Evolutionary conservation across 257 asterid genomes (phyloP), one percentile per base, ranked within the genome.

Genomic region (Verbena officinalis): DNA sequence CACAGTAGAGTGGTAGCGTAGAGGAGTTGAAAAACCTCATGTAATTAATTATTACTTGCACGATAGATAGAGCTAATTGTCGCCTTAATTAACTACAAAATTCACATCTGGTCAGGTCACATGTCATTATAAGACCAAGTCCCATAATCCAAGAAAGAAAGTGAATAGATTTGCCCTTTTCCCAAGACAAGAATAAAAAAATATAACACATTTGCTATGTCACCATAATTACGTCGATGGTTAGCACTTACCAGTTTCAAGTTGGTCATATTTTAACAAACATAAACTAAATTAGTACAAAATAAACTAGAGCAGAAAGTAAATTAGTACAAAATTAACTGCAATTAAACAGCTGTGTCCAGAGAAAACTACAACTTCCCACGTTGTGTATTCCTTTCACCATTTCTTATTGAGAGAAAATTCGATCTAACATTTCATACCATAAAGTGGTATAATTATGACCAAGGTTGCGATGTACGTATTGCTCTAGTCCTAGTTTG

Each of bases 341-440:
- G 55, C 62, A 31, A 66, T 40, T 43, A 34, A 66, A 31, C 67
- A 75, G 67, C 70, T 70, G 72, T 75, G 56, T 70, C 66, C 73
- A 65, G 66, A 36, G 1, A 59, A n/a, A 55, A 52, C 56, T 59
- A 43, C 61, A 65, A 73, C 55, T 46, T 52, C 60, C 17, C 65
- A 53, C 57, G 55, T 56, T 57, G 50, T 14, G 33, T 21, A 38
- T n/a, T 36, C 14, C 30, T 59, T 59, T 36, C 38, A 64, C 54
- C 33, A 20, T 19, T 58, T 24, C 33, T 27, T 23, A n/a, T n/a
- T n/a, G n/a, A n/a, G n/a, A n/a, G n/a, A n/a, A n/a, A n/a, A n/a
- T n/a, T n/a, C n/a, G n/a, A n/a, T n/a, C n/a, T n/a, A n/a, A 9
- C 33, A 27, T 27, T 27, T 55, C 55, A 8, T 19, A 49, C 27